These are phyloP conservation scores for Imleria badia DNA, from an alignment of 768 basidiomycete species.

Conservation along the genomic window DNA sequence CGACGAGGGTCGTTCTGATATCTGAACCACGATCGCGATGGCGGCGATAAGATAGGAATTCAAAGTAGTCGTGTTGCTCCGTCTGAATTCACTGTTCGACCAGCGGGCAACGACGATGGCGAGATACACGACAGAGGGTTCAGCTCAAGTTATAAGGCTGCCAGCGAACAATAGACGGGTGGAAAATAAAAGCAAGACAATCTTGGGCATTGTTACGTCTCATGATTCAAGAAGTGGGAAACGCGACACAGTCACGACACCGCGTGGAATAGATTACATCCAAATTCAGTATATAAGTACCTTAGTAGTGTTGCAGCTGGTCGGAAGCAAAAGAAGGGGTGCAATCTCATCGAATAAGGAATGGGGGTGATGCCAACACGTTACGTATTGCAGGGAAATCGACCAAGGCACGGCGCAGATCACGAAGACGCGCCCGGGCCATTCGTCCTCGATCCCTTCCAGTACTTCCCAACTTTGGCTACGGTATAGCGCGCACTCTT, in stretches of 20 bases:
- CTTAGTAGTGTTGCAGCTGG: constrained; percentile 19
- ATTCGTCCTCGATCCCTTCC: constrained; percentile 37
- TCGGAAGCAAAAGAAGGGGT: background rate
- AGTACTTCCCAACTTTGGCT: constrained; percentile 87
- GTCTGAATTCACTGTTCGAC: too few species aligned
- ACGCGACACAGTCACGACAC: background rate
- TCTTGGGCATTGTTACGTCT: too few species aligned
- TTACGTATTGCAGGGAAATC: background rate
- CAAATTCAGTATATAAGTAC: constrained; percentile 6
- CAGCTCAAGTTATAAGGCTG: too few species aligned
- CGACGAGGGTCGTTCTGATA: background rate
- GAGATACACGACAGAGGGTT: too few species aligned
- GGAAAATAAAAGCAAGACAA: too few species aligned
- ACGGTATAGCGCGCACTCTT: constrained; percentile 76
- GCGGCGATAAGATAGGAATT: background rate
- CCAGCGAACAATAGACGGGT: too few species aligned
- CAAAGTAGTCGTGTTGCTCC: too few species aligned
- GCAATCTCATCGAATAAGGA: constrained; percentile 10
- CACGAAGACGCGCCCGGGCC: background rate
- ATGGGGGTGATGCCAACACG: constrained; percentile 1
- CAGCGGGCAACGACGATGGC: too few species aligned
- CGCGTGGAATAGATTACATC: constrained; percentile 20
- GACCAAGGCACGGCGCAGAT: background rate
- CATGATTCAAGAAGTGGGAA: too few species aligned
- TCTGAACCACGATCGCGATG: background rate